Conservation (phyloP, 2,329 filamentous ascomycete genomes). For the Leptographium procerum region DNA sequence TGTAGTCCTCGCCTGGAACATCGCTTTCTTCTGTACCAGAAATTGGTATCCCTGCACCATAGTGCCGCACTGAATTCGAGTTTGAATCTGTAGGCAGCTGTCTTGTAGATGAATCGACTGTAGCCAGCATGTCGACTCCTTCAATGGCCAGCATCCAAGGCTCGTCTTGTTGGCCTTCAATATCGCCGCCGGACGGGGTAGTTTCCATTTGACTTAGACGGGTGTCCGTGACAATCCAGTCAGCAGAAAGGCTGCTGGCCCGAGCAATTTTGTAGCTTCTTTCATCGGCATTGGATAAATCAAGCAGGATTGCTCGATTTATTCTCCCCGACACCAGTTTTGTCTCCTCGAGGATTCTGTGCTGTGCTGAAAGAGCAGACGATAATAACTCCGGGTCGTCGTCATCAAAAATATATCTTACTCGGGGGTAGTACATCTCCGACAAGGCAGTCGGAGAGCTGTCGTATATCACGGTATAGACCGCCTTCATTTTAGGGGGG, state of each 20-base stretch:
- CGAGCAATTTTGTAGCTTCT: slow-evolving; percentile 44
- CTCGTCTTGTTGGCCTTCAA: slow-evolving; percentile 16
- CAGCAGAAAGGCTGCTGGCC: slow-evolving; percentile 59
- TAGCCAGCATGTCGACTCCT: slow-evolving; percentile 29
- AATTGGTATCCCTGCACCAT: no score
- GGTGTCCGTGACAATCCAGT: slow-evolving; percentile 53
- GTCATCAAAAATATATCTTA: slow-evolving; percentile 89
- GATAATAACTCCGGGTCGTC: slow-evolving; percentile 74
- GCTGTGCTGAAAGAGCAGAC: slow-evolving; percentile 43
- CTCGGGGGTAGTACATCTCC: slow-evolving; percentile 67
- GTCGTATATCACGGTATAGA: slow-evolving; percentile 81
- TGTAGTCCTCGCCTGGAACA: slow-evolving; percentile 32
- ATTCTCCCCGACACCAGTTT: slow-evolving; percentile 17
- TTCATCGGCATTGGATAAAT: slow-evolving; percentile 33
- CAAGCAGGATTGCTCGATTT: slow-evolving; percentile 43
- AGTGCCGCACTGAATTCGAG: background rate
- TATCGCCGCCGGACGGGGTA: slow-evolving; percentile 19
- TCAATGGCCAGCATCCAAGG: slow-evolving; percentile 52
- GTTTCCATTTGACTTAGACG: slow-evolving; percentile 32
- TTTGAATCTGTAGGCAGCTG: background rate
- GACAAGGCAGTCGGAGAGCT: slow-evolving; percentile 34
- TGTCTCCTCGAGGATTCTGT: slow-evolving; percentile 12
- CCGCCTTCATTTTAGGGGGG: slow-evolving; percentile 53
- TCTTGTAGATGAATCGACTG: background rate
- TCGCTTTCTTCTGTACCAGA: background rate